Base-by-base conservation (phyloP, 345 rosid species). In the Excoecaria agallocha region DNA sequence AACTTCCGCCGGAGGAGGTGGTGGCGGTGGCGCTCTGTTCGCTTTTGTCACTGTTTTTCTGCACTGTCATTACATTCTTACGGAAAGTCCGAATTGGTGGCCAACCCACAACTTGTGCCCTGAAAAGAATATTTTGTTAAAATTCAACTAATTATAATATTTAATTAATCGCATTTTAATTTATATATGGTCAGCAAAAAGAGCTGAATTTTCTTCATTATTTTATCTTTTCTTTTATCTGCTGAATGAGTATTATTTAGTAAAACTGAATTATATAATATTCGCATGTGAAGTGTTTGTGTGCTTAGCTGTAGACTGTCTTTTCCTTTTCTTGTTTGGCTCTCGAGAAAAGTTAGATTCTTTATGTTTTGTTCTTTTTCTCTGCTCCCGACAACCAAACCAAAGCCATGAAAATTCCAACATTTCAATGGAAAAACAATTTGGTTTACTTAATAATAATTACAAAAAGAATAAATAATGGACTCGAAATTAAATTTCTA, bases 321-420 rank as follows among this genome's bases (percentile, higher is more conserved):
- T 72, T 30, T 35, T 37, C 2, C 0, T 45, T 15, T 35, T 73
- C 62, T 41, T 74, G 80, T 75, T 76, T 56, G 79, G 82, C 52
- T 67, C 66, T 45, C 45, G 69, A 70, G 76, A 77, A 76, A 81
- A 78, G 78, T 30, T 70, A 77, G 93, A 89, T 91, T 90, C 94
- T 86, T 48, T 76, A 80, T 87, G 91, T 87, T 87, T 87, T 91
- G 89, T 85, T 77, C 66, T 87, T 82, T 89, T 85, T 78, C 77
- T 72, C n/a, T 65, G 77, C 70, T 77, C 85, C 90, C 91, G 87
- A 87, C 90, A 83, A 78, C 62, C 63, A 75, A 68, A 70, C 80
- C 76, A 80, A 73, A 17, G 66, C 85, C 73, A 71, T 65, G 66
- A 77, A 71, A 66, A 62, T 16, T 55, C n/a, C 48, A 71, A 9